Percentiles rank a stretch among this genome's conserved stretches.
Conservation (phyloP, 768 basidiomycete species). For the Xanthoconium stramineum region DNA sequence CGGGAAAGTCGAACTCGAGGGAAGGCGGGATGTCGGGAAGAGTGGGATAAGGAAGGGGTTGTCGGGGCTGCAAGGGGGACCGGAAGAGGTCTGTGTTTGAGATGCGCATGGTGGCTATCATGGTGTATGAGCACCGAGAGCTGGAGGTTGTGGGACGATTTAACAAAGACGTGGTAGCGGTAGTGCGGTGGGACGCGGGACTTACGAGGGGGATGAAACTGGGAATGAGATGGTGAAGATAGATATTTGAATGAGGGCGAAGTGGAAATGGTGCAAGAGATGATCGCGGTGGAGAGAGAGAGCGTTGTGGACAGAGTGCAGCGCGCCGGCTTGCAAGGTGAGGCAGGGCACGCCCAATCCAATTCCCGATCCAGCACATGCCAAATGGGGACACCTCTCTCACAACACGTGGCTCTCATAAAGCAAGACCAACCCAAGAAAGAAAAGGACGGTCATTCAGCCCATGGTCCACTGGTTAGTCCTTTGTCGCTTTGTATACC, state of each 20-base stretch:
- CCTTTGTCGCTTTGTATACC: slow-evolving; percentile 8
- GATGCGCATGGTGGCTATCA: slow-evolving; percentile 12
- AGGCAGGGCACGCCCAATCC: slow-evolving; percentile 33
- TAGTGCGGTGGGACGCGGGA: background rate
- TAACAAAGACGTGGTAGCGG: slow-evolving; percentile 2
- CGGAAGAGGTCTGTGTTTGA: slow-evolving; percentile 6
- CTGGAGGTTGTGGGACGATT: slow-evolving; percentile 13
- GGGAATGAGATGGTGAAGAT: background rate
- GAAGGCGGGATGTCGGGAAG: slow-evolving; percentile 11
- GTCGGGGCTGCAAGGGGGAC: slow-evolving; percentile 16
- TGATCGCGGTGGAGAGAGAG: slow-evolving; percentile 10
- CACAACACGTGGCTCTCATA: slow-evolving; percentile 28
- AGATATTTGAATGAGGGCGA: background rate
- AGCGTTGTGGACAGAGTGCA: slow-evolving; percentile 20
- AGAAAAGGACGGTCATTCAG: background rate
- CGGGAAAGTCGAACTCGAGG: slow-evolving; percentile 25
- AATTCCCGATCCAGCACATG: slow-evolving; percentile 26
- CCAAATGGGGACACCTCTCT: slow-evolving; percentile 25
- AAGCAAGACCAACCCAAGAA: background rate
- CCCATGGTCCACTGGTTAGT: too few species aligned
- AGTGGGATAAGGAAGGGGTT: slow-evolving; percentile 10
- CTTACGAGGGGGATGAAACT: slow-evolving; percentile 1
- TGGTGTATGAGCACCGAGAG: slow-evolving; percentile 13
- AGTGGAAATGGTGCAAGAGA: background rate
- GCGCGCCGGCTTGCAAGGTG: slow-evolving; percentile 31